Percentiles rank a stretch among this genome's conserved stretches.
Conservation (phyloP, 371 early-diverging fungal genomes). For the Lichtheimia ornata region DNA sequence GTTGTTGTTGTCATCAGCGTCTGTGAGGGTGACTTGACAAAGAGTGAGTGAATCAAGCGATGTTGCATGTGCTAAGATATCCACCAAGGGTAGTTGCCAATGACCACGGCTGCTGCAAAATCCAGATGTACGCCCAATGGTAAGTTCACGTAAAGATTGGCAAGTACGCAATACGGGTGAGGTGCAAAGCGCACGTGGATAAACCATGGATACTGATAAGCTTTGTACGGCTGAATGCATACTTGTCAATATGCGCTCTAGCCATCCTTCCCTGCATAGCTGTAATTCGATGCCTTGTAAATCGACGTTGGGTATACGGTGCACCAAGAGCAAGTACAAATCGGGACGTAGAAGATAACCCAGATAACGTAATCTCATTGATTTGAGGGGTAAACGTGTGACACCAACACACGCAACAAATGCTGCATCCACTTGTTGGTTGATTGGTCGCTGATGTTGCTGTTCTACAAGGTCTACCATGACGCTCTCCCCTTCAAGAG, state of each 20-base stretch:
- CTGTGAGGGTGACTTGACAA: not conserved
- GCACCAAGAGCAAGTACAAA: not conserved
- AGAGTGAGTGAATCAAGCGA: not conserved
- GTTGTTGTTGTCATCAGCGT: not conserved
- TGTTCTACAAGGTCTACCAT: not conserved
- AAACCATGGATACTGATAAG: not conserved
- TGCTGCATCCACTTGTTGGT: not conserved
- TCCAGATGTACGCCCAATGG: conserved; percentile 1
- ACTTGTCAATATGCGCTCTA: not conserved
- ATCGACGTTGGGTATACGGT: not conserved
- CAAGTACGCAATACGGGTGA: not conserved
- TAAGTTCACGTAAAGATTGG: not conserved
- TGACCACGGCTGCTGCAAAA: not conserved
- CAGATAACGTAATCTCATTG: not conserved
- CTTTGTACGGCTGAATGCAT: not conserved
- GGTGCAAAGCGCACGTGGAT: not conserved
- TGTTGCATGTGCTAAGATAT: not conserved
- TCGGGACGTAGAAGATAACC: not conserved
- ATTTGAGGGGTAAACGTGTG: not conserved
- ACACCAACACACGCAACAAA: not conserved
- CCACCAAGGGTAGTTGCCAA: not conserved
- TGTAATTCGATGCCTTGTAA: too few species aligned
- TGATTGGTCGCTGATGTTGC: not conserved
- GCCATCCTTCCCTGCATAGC: not conserved
- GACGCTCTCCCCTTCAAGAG: not conserved